phyloP scores from a whole-genome alignment of 139 green algal species.

The Asterochloris sp. region DNA sequence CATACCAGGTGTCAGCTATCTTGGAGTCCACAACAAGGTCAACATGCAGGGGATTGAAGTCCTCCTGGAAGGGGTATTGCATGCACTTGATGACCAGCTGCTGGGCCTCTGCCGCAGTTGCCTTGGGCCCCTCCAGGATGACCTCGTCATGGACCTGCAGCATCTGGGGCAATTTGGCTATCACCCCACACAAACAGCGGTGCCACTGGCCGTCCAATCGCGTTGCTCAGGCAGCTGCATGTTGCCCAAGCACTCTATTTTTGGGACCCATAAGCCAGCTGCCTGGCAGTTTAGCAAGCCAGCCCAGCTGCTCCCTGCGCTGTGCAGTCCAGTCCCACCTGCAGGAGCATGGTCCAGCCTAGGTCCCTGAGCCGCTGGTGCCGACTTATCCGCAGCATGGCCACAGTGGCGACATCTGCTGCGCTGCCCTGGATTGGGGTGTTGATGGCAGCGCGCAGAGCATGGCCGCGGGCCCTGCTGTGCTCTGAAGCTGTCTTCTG shows the following conservation, averaged over 20 bases:
- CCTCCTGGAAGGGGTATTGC: constrained; percentile 73
- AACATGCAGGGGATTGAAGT: constrained; percentile 67
- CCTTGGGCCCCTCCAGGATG: constrained; percentile 92
- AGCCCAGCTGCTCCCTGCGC: not conserved
- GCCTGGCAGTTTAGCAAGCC: not conserved
- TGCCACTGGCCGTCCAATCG: not conserved
- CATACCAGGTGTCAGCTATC: constrained; percentile 90
- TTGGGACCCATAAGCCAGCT: not conserved
- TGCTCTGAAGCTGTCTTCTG: constrained; percentile 15
- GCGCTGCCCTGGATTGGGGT: constrained; percentile 93
- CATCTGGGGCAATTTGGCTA: too few relatives aligned
- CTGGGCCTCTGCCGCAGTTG: constrained; percentile 65
- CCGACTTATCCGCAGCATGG: constrained; percentile 86
- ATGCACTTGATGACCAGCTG: constrained; percentile 80
- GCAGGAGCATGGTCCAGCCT: constrained; percentile 90
- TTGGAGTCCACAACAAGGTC: constrained; percentile 89
- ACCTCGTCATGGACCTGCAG: constrained; percentile 94
- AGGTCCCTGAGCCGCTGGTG: constrained; percentile 61
- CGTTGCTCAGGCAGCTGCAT: too few relatives aligned
- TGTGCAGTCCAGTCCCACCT: constrained; percentile 45
- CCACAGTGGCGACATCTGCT: constrained; percentile 89
- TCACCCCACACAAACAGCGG: not conserved
- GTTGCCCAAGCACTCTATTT: too few relatives aligned
- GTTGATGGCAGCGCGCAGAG: constrained; percentile 94
- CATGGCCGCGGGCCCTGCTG: constrained; percentile 33